phyloP scores from a whole-genome alignment of 2,329 filamentous ascomycete species.

The Bipolaris sorokiniana region DNA sequence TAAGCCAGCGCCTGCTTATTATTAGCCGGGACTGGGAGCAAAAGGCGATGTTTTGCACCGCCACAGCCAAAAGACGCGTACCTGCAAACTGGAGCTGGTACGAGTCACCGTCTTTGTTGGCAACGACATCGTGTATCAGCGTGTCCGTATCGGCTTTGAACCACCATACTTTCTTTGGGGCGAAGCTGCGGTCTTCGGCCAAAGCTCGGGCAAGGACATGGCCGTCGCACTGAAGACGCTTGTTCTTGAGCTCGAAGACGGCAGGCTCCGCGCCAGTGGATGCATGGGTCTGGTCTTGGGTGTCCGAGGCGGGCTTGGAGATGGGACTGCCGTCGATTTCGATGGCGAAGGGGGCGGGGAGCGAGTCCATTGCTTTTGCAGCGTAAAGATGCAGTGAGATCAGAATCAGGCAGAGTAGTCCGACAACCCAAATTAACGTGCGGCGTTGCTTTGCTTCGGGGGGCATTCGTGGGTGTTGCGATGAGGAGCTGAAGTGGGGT shows the following conservation, averaged over 20 bases:
- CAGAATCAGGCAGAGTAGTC: conserved; percentile 8
- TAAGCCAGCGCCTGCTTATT: conserved; percentile 15
- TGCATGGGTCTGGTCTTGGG: conserved; percentile 25
- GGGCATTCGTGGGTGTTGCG: conserved; percentile 11
- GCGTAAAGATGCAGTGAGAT: conserved; percentile 6
- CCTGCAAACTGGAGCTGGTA: conserved; percentile 26
- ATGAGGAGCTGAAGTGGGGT: neutral
- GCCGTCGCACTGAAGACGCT: conserved; percentile 23
- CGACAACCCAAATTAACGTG: conserved; percentile 14
- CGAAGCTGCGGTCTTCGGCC: conserved; percentile 27
- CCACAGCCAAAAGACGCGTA: conserved; percentile 13
- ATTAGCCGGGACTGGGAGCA: neutral
- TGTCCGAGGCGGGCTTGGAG: conserved; percentile 14
- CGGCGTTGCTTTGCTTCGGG: conserved; percentile 6
- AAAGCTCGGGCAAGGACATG: conserved; percentile 25
- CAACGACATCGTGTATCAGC: conserved; percentile 24
- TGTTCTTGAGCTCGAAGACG: conserved; percentile 27
- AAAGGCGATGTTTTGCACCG: neutral
- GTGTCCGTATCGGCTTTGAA: conserved; percentile 25
- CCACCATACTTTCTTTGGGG: conserved; percentile 31
- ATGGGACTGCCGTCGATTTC: conserved; percentile 30
- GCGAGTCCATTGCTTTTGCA: conserved; percentile 22
- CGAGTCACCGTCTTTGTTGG: conserved; percentile 19
- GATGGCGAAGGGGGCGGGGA: conserved; percentile 28
- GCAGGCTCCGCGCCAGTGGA: conserved; percentile 26